Base-by-base conservation (phyloP, 768 basidiomycete species). In the Scleroderma bovista region DNA sequence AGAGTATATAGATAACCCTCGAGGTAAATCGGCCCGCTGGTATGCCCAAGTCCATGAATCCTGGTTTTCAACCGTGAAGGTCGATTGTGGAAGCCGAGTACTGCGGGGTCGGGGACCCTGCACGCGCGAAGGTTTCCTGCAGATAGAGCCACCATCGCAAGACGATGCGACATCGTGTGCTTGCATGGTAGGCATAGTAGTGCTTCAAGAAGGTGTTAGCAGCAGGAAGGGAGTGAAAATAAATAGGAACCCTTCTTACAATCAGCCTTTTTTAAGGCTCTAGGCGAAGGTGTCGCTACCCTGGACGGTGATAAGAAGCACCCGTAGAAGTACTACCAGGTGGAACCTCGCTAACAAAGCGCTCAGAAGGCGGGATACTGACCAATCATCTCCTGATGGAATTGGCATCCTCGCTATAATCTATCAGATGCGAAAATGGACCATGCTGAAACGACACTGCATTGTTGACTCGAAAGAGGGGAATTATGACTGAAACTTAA, bases 81-180 rank as follows among this genome's bases (percentile, higher is more conserved):
- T 46, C 1, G 60, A 51, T 19, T 52, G 48, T 24, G 51, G 41
- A 19, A 52, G 17, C 58, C 58, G 63, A 54, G 41, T 24, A 23
- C 65, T 66, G 40, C 48, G 58, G 24, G 65, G 67, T 44, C 65
- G 65, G 17, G 67, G 65, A 20, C 65, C 65, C 44, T 54, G 58
- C 15, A 67, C 50, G 45, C 57, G 59, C 26, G 44, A 33, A 12
- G 55, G 47, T 24, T 17, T 61, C 43, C 53, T 48, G 15, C 15
- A 55, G n/a, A 23, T 20, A 16, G 53, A 44, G 2, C 52, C 26
- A 29, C 26, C n/a, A n/a, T n/a, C 19, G 4, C 44, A 43, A 34
- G 54, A 53, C 16, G 51, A 40, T 2, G 41, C 45, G 16, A 53
- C 37, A 43, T 48, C 36, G 24, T 58, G 52, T 60, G 61, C 57